phyloP scores from a whole-genome alignment of 441 rosid species.

The Rhodomyrtus psidioides region DNA sequence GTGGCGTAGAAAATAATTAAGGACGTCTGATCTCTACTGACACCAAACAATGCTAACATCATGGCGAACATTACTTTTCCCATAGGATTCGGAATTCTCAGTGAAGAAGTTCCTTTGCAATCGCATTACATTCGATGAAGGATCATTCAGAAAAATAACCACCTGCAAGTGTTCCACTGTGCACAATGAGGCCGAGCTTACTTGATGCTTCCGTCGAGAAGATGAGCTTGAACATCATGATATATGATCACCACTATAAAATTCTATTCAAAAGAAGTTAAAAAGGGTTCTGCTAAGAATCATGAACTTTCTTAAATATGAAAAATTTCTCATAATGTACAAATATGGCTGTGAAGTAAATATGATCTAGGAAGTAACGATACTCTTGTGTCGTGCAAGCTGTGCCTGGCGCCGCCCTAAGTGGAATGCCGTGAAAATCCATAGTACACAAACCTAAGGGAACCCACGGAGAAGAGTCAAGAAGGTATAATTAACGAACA shows the following conservation, averaged over 20 bases:
- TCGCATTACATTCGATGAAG: background rate
- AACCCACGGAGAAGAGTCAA: background rate
- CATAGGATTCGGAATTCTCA: background rate
- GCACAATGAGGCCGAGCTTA: background rate
- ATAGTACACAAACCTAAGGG: conserved; percentile 54
- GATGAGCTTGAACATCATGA: background rate
- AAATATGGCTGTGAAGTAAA: background rate
- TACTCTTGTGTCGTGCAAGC: conserved; percentile 49
- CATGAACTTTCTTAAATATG: background rate
- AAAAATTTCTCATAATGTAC: background rate
- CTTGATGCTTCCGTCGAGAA: background rate
- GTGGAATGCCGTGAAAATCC: conserved; percentile 73
- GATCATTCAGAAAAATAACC: background rate
- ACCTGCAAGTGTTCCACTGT: background rate
- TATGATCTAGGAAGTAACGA: conserved; percentile 19
- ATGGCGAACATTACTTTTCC: background rate
- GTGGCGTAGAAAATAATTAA: background rate
- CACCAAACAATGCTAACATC: background rate
- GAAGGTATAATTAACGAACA: background rate
- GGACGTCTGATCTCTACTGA: background rate
- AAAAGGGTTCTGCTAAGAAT: background rate
- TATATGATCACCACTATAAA: background rate
- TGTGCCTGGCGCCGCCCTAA: conserved; percentile 71
- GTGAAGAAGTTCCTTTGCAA: background rate
- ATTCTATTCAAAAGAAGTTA: background rate